A percentile compares a stretch with the other conserved stretches of the same genome.
phyloP scores from a whole-genome alignment of 257 asterid genomes.

The Coffea canephora region DNA sequence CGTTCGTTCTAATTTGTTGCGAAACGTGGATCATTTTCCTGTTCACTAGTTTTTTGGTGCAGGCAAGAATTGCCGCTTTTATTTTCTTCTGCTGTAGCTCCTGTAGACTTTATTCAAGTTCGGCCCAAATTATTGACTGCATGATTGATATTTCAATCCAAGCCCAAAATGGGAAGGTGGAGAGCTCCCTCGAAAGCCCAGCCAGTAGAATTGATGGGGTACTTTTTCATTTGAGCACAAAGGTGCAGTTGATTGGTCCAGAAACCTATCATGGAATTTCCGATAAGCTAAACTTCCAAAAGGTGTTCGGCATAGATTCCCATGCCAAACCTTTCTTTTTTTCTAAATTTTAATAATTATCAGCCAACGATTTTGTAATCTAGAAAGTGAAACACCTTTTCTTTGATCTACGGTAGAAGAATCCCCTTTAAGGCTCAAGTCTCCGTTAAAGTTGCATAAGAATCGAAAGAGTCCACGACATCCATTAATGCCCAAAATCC shows the following conservation, averaged over 20 bases:
- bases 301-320: constrained; percentile 17
- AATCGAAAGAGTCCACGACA: not conserved
- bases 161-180: not conserved
- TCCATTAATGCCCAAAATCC: constrained; percentile 1
- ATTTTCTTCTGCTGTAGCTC: too few relatives aligned
- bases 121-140: too few relatives aligned
- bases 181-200: not conserved
- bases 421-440: not conserved
- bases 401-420: not conserved
- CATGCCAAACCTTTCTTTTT: constrained; percentile 2
- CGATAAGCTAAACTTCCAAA: not conserved
- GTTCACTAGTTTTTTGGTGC: too few relatives aligned
- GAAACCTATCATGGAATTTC: not conserved
- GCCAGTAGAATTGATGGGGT: not conserved
- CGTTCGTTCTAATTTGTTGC: too few relatives aligned
- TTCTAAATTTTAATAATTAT: not conserved
- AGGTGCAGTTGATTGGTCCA: not conserved
- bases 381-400: constrained; percentile 7
- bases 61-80: too few relatives aligned
- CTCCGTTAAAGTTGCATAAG: too few relatives aligned
- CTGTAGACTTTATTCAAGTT: too few relatives aligned
- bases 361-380: not conserved
- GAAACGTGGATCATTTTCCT: too few relatives aligned
- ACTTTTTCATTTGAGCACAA: too few relatives aligned
- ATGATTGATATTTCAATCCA: not conserved